phyloP scores from a whole-genome alignment of 768 basidiomycete species.

The Lactarius deliciosus region DNA sequence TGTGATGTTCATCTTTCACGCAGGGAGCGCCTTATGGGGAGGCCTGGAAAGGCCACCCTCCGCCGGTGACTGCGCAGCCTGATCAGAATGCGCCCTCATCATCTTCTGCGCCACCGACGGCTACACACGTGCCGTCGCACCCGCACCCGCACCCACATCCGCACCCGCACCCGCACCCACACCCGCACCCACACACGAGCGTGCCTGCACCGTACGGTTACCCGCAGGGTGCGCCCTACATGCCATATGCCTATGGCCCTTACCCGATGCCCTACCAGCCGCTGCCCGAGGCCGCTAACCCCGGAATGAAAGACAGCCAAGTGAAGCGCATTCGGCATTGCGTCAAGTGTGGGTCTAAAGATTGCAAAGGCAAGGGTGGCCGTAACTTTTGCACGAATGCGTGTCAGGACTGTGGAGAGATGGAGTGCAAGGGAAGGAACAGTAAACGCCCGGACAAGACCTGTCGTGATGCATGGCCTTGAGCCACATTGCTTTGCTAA shows the following conservation, averaged over 20 bases:
- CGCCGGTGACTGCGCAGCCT: slow-evolving; percentile 21
- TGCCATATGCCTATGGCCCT: slow-evolving; percentile 41
- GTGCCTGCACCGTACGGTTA: slow-evolving; percentile 26
- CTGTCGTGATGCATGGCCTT: slow-evolving; percentile 58
- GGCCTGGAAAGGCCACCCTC: slow-evolving; percentile 23
- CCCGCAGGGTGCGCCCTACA: slow-evolving; percentile 35
- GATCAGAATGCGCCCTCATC: slow-evolving; percentile 18
- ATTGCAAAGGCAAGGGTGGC: slow-evolving; percentile 83
- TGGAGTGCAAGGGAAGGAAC: slow-evolving; percentile 76
- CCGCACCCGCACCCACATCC: slow-evolving; percentile 30
- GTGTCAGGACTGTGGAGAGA: slow-evolving; percentile 82
- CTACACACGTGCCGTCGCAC: slow-evolving; percentile 29
- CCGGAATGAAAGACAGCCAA: slow-evolving; percentile 36
- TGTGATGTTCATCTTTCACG: slow-evolving; percentile 5
- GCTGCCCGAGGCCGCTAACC: slow-evolving; percentile 31
- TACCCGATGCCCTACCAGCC: slow-evolving; percentile 35
- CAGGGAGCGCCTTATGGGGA: slow-evolving; percentile 23
- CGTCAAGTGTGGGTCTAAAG: slow-evolving; percentile 77
- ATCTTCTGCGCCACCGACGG: slow-evolving; percentile 15
- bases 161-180: slow-evolving; percentile 28
- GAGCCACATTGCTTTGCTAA: neutral
- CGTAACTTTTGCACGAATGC: slow-evolving; percentile 68
- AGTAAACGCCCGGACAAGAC: slow-evolving; percentile 74
- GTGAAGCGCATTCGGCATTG: slow-evolving; percentile 74
- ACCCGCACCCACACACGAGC: slow-evolving; percentile 27